Evolutionary conservation across 768 basidiomycete genomes (phyloP).

Genomic region (Fistulinella prunicolor): DNA sequence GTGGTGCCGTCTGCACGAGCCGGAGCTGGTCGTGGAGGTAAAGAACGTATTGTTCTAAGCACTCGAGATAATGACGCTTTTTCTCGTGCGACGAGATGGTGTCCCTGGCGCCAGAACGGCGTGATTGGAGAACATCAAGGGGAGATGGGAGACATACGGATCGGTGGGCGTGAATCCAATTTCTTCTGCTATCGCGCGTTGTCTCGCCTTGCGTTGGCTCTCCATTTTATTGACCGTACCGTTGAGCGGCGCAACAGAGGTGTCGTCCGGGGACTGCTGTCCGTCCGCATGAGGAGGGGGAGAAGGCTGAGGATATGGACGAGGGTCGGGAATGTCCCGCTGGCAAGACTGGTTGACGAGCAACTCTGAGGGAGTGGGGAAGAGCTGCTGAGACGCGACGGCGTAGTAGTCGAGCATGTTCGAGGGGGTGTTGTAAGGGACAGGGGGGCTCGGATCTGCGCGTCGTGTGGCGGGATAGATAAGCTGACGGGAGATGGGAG

Average conservation of each 20-base stretch:
- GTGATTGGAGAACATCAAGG: not conserved
- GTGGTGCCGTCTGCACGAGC: conserved; percentile 46
- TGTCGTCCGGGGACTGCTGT: conserved; percentile 13
- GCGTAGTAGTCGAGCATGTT: conserved; percentile 23
- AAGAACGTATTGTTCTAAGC: conserved; percentile 65
- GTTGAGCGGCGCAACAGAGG: not conserved
- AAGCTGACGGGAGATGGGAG: conserved; percentile 12
- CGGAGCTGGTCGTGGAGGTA: conserved; percentile 63
- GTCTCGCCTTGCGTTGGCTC: conserved; percentile 53
- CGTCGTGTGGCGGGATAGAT: conserved; percentile 10
- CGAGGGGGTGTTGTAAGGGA: not conserved
- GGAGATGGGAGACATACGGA: conserved; percentile 42
- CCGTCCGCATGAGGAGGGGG: conserved; percentile 5
- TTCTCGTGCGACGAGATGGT: conserved; percentile 79
- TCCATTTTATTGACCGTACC: conserved; percentile 35
- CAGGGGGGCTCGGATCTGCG: not conserved
- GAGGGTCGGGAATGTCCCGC: conserved; percentile 4
- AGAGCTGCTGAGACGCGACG: conserved; percentile 36
- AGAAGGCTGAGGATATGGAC: conserved; percentile 9
- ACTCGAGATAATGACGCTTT: conserved; percentile 70
- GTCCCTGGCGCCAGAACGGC: conserved; percentile 40
- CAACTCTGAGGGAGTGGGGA: conserved; percentile 66
- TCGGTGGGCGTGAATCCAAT: conserved; percentile 59
- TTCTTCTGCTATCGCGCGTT: conserved; percentile 54
- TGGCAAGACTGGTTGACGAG: conserved; percentile 37